phyloP scores from a whole-genome alignment of 2,329 filamentous ascomycete genomes.

The Chrysoporthe deuterocubensis region DNA sequence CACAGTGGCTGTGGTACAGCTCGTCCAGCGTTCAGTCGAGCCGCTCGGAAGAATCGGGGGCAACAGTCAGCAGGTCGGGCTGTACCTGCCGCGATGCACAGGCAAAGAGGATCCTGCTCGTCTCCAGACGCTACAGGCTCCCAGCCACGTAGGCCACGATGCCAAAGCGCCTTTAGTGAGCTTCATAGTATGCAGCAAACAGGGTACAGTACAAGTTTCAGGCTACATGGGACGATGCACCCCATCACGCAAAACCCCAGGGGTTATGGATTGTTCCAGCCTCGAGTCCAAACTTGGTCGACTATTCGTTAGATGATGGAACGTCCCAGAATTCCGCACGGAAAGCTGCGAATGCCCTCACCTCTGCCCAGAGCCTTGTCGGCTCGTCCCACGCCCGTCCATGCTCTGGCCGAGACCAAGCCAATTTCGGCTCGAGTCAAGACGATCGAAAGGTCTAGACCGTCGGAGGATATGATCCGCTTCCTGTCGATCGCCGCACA shows the following conservation, averaged over 20 bases:
- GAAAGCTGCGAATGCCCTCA: slow-evolving; percentile 18
- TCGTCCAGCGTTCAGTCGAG: not conserved
- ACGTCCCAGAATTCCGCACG: not conserved
- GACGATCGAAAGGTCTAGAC: not conserved
- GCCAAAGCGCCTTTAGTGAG: not conserved
- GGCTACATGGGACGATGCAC: not conserved
- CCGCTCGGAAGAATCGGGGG: not conserved
- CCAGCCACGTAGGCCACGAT: not conserved
- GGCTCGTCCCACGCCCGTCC: not conserved
- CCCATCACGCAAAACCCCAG: not conserved
- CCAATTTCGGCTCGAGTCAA: not conserved
- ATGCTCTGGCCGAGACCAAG: not conserved
- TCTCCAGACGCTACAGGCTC: not conserved
- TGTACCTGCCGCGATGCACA: not conserved
- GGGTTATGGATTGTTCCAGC: slow-evolving; percentile 1
- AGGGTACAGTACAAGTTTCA: not conserved
- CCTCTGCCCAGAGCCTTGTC: slow-evolving; percentile 4
- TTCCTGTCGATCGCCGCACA: not conserved
- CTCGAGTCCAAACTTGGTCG: not conserved
- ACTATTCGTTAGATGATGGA: not conserved
- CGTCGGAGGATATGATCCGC: not conserved
- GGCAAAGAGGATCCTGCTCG: not conserved
- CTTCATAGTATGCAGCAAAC: not conserved
- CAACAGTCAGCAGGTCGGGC: not conserved
- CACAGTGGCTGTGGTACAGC: slow-evolving; percentile 13